phyloP scores from a whole-genome alignment of 148 eudicot species.

The Chenopodium quinoa region DNA sequence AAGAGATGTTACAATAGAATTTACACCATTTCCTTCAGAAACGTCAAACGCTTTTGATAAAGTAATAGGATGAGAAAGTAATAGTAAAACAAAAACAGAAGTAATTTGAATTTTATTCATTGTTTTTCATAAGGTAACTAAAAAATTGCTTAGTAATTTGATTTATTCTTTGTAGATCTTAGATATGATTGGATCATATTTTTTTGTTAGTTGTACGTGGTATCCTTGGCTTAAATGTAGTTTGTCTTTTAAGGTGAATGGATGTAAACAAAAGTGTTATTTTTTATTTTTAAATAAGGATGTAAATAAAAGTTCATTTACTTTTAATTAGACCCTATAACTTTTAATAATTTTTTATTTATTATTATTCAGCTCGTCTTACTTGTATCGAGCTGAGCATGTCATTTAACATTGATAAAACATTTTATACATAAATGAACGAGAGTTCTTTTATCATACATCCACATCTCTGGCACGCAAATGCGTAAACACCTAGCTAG shows the following conservation, averaged over 20 bases:
- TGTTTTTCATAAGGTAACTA: not conserved
- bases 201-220: slow-evolving; percentile 2
- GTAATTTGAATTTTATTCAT: not conserved
- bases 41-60: slow-evolving; percentile 10
- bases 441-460: no score
- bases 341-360: no score
- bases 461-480: no score
- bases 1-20: slow-evolving; percentile 7
- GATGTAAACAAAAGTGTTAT: no score
- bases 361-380: no score
- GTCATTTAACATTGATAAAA: no score
- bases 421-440: no score
- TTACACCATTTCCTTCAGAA: not conserved
- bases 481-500: no score
- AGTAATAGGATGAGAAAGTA: slow-evolving; percentile 15
- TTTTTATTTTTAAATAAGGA: no score
- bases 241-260: not conserved
- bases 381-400: no score
- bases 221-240: slow-evolving; percentile 10
- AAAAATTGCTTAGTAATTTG: not conserved
- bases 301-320: no score
- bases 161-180: not conserved
- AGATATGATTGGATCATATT: not conserved
- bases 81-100: slow-evolving; percentile 18
- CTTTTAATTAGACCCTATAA: no score